These are phyloP conservation scores for Rhinocladiella mackenziei DNA, from an alignment of 2,329 filamentous ascomycete genomes.

Conservation along the genomic window DNA sequence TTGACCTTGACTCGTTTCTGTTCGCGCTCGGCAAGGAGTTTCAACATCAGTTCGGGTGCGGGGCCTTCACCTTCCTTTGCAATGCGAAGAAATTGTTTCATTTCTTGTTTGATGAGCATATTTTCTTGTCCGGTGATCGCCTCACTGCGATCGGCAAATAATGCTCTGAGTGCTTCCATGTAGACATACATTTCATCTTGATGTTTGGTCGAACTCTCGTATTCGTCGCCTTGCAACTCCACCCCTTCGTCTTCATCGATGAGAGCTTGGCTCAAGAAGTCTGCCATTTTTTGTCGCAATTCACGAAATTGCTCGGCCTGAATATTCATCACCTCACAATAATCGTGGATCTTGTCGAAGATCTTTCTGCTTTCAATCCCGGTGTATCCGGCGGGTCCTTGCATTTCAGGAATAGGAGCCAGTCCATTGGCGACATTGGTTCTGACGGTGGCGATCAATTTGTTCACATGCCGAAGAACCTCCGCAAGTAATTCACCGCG, in stretches of 20 bases:
- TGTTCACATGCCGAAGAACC: slow-evolving; percentile 55
- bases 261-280: slow-evolving; percentile 68
- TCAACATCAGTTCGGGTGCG: slow-evolving; percentile 60
- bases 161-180: slow-evolving; percentile 69
- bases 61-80: slow-evolving; percentile 65
- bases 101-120: slow-evolving; percentile 68
- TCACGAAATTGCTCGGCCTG: slow-evolving; percentile 68
- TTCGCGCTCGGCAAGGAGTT: slow-evolving; percentile 46
- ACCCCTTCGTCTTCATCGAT: slow-evolving; percentile 75
- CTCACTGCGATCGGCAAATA: slow-evolving; percentile 73
- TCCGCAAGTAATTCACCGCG: slow-evolving; percentile 72
- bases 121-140: slow-evolving; percentile 75
- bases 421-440: slow-evolving; percentile 52
- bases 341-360: slow-evolving; percentile 60
- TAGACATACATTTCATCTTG: slow-evolving; percentile 90
- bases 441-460: slow-evolving; percentile 62
- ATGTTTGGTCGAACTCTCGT: slow-evolving; percentile 77
- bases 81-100: slow-evolving; percentile 55
- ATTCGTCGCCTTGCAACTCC: slow-evolving; percentile 83
- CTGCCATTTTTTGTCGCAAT: slow-evolving; percentile 70
- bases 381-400: slow-evolving; percentile 47
- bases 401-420: slow-evolving; percentile 60
- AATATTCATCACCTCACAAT: slow-evolving; percentile 64
- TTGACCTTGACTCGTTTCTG: slow-evolving; percentile 42
- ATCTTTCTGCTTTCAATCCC: slow-evolving; percentile 71